Conservation (phyloP, 805 yeast species). For the Zygoascus tannicola region DNA sequence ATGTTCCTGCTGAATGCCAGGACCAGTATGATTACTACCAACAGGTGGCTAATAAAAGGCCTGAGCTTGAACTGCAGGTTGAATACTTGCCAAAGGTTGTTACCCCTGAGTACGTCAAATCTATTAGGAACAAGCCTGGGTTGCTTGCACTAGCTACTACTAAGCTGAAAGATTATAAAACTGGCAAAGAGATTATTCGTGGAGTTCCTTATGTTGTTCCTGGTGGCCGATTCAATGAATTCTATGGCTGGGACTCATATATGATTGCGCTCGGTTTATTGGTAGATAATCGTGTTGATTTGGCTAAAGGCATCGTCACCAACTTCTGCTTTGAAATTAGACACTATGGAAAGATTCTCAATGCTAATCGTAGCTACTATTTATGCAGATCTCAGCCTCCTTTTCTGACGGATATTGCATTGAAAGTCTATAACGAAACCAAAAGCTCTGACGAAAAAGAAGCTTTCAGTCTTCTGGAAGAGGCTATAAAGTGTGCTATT, state of each 20-base stretch:
- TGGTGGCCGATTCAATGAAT: conserved; percentile 93
- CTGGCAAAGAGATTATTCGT: conserved; percentile 41
- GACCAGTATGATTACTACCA: conserved; percentile 67
- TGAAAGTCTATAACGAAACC: conserved; percentile 54
- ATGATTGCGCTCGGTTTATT: conserved; percentile 81
- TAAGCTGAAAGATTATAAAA: conserved; percentile 38
- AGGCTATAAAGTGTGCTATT: conserved; percentile 70
- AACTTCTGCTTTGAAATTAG: conserved; percentile 84
- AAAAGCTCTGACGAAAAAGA: conserved; percentile 19
- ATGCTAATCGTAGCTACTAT: conserved; percentile 90
- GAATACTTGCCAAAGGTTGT: conserved; percentile 66
- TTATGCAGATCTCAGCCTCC: conserved; percentile 94
- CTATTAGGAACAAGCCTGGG: conserved; percentile 78
- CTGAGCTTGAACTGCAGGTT: conserved; percentile 56
- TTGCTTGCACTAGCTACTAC: conserved; percentile 70
- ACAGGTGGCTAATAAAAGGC: conserved; percentile 43
- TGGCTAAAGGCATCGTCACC: conserved; percentile 85
- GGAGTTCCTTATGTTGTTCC: conserved; percentile 91
- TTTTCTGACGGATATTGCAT: conserved; percentile 85
- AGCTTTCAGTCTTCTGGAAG: conserved; percentile 50
- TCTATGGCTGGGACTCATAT: conserved; percentile 97
- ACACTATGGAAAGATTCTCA: conserved; percentile 84
- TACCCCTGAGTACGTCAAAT: conserved; percentile 67
- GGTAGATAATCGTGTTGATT: conserved; percentile 50
- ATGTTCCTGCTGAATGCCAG: conserved; percentile 57